Percentiles rank a stretch among this genome's conserved stretches.
Evolutionary conservation across 2,329 filamentous ascomycete genomes (phyloP).

Genomic region (Parastagonospora nodorum): DNA sequence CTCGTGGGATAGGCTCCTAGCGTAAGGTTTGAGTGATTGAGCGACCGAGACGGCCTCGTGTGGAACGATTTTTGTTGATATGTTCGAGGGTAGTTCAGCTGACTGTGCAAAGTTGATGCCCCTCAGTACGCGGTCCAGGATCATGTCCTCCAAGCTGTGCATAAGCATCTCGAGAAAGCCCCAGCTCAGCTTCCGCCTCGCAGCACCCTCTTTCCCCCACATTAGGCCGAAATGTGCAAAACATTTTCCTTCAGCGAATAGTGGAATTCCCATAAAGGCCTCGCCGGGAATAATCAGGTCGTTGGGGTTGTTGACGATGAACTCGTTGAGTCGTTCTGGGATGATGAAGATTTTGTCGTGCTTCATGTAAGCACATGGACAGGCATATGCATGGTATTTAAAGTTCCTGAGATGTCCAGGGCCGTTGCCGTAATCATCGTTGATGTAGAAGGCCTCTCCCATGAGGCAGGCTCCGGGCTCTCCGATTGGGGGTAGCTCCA

Average conservation of each 20-base stretch:
- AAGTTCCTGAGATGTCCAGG: constrained; percentile 61
- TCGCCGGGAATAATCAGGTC: constrained; percentile 65
- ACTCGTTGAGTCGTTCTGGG: constrained; percentile 63
- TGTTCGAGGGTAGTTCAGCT: constrained; percentile 22
- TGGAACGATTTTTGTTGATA: constrained; percentile 54
- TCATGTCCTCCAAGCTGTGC: constrained; percentile 70
- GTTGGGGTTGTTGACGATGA: constrained; percentile 66
- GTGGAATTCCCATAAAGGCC: constrained; percentile 69
- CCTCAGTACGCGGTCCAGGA: constrained; percentile 62
- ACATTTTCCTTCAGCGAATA: constrained; percentile 68
- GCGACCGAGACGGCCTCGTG: constrained; percentile 62
- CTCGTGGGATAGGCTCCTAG: constrained; percentile 74
- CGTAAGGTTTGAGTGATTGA: constrained; percentile 72
- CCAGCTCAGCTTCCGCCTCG: constrained; percentile 64
- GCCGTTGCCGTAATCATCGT: constrained; percentile 59
- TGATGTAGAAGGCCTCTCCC: constrained; percentile 69
- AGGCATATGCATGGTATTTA: constrained; percentile 67
- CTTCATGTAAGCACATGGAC: constrained; percentile 71
- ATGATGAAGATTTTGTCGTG: constrained; percentile 74
- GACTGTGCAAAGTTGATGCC: constrained; percentile 52
- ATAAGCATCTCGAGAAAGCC: constrained; percentile 69
- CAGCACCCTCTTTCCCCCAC: constrained; percentile 68
- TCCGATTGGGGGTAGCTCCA: constrained; percentile 65
- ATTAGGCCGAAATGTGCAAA: constrained; percentile 74
- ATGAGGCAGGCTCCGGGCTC: constrained; percentile 67